These are phyloP conservation scores for Aspergillus calidoustus DNA, from an alignment of 2,329 filamentous ascomycete species.

Conservation along the genomic window DNA sequence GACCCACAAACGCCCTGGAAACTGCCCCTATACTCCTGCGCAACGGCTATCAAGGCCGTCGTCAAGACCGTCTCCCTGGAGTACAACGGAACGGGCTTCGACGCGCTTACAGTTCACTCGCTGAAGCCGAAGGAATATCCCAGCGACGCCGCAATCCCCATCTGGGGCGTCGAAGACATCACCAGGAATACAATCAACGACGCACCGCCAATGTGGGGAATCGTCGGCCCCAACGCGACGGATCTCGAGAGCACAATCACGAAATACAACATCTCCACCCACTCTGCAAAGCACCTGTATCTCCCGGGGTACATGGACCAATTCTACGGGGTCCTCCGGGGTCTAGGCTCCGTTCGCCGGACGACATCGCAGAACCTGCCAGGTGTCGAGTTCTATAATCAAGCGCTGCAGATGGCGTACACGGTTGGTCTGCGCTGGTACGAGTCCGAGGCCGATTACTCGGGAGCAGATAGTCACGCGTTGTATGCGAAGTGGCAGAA, in stretches of 20 bases:
- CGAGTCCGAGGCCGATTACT: constrained; percentile 35
- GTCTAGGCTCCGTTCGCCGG: constrained; percentile 12
- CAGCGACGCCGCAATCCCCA: constrained; percentile 29
- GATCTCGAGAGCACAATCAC: constrained; percentile 1
- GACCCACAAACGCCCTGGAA: constrained; percentile 51
- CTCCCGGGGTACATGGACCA: constrained; percentile 32
- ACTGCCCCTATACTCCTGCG: constrained; percentile 51
- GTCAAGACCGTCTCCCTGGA: constrained; percentile 53
- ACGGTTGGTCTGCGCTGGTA: neutral
- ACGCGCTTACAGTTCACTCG: constrained; percentile 38
- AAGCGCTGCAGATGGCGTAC: constrained; percentile 24
- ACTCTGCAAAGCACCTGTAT: constrained; percentile 36
- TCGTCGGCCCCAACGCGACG: constrained; percentile 31
- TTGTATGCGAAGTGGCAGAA: constrained; percentile 50
- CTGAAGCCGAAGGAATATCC: constrained; percentile 45
- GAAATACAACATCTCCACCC: constrained; percentile 38
- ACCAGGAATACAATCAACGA: constrained; percentile 31
- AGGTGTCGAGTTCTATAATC: constrained; percentile 37
- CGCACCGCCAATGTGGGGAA: constrained; percentile 47
- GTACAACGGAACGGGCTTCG: constrained; percentile 48
- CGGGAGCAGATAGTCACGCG: constrained; percentile 44
- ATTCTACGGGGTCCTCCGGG: neutral
- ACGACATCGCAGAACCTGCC: constrained; percentile 36
- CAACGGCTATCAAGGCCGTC: constrained; percentile 46
- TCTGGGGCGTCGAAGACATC: constrained; percentile 44